Conservation (phyloP, 1,139 yeast genomes). For the Zygotorulaspora mrakii region DNA sequence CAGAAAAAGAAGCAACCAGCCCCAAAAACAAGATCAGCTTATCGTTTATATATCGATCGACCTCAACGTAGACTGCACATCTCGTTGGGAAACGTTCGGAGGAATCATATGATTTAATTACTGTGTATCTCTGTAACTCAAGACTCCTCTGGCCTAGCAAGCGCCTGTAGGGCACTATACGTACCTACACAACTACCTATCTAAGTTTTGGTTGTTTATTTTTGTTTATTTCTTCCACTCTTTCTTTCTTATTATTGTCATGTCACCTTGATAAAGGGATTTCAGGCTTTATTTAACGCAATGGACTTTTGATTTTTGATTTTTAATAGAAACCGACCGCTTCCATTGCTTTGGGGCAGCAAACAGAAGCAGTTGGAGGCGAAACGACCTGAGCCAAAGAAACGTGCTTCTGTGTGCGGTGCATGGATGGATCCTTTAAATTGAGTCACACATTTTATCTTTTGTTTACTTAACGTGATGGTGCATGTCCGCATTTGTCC, state of each 20-base stretch:
- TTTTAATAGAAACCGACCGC: neutral
- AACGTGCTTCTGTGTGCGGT: constrained; percentile 1
- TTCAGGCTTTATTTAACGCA: neutral
- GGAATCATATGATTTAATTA: constrained; percentile 4
- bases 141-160: constrained; percentile 2
- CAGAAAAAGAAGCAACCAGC: too few species aligned
- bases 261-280: constrained; percentile 2
- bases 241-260: constrained; percentile 4
- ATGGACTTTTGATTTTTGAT: neutral
- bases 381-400: neutral
- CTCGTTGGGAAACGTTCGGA: neutral
- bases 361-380: constrained; percentile 1
- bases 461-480: neutral
- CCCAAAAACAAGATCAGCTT: constrained; percentile 2
- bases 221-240: neutral
- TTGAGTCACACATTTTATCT: neutral
- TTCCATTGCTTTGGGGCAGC: neutral
- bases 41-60: constrained; percentile 2
- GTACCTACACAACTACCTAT: too few species aligned
- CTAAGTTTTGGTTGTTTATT: neutral
- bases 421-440: neutral
- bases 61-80: too few species aligned
- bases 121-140: neutral
- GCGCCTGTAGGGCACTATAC: too few species aligned
- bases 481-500: neutral